phyloP scores from a whole-genome alignment of 140 eudicot species.

The Senecio squalidus region DNA sequence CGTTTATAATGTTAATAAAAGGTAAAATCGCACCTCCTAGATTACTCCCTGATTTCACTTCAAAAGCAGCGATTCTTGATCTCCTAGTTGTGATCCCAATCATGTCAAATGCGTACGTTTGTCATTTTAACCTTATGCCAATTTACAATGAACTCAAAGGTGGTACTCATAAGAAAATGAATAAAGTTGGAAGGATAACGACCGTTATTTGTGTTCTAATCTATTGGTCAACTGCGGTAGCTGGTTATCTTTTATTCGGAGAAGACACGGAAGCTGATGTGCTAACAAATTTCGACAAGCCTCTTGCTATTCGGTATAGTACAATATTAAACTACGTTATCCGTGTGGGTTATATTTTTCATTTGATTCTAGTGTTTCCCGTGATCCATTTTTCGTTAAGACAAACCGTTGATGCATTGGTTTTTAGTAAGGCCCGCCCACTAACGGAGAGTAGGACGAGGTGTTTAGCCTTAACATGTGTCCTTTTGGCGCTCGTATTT shows the following conservation, averaged over 20 bases:
- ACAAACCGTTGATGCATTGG: slow-evolving; percentile 63
- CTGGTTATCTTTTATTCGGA: slow-evolving; percentile 86
- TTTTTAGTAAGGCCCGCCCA: slow-evolving; percentile 49
- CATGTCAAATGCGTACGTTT: slow-evolving; percentile 88
- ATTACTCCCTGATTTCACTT: slow-evolving; percentile 63
- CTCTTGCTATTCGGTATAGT: slow-evolving; percentile 66
- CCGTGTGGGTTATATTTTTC: slow-evolving; percentile 76
- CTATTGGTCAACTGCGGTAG: slow-evolving; percentile 67
- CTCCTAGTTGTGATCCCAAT: slow-evolving; percentile 86
- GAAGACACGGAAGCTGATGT: slow-evolving; percentile 78
- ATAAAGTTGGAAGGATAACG: slow-evolving; percentile 66
- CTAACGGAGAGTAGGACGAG: slow-evolving; percentile 58
- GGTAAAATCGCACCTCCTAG: slow-evolving; percentile 70
- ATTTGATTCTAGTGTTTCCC: slow-evolving; percentile 82
- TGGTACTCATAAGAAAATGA: slow-evolving; percentile 66
- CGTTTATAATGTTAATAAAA: slow-evolving; percentile 54
- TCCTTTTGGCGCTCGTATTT: slow-evolving; percentile 39
- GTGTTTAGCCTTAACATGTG: slow-evolving; percentile 49
- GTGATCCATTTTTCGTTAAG: slow-evolving; percentile 88
- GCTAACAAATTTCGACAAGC: slow-evolving; percentile 75
- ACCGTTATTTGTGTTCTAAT: slow-evolving; percentile 60
- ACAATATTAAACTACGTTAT: slow-evolving; percentile 50
- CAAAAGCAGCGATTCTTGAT: slow-evolving; percentile 60
- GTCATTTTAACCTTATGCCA: slow-evolving; percentile 88
- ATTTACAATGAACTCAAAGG: slow-evolving; percentile 83